These are phyloP conservation scores for Tieghemiomyces parasiticus DNA, from an alignment of 192 early-diverging fungal species.

Conservation along the genomic window DNA sequence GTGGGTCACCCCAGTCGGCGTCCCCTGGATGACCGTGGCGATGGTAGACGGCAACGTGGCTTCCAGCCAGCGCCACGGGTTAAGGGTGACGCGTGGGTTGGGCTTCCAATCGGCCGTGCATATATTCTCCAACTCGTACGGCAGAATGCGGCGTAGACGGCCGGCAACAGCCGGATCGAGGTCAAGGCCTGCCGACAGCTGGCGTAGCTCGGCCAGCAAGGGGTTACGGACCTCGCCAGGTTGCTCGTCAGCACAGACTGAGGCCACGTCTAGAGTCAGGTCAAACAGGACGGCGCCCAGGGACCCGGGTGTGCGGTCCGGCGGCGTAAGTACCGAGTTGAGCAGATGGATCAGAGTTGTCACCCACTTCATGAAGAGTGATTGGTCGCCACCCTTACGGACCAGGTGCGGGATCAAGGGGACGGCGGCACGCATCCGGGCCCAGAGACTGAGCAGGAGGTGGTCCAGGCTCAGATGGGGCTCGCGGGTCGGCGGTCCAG, in stretches of 20 bases:
- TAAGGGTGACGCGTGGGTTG: slow-evolving; percentile 5
- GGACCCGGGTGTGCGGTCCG: background rate
- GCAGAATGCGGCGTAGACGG: slow-evolving; percentile 5
- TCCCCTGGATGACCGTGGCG: background rate
- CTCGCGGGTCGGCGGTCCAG: background rate
- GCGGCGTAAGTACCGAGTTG: slow-evolving; percentile 1
- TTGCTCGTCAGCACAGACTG: slow-evolving; percentile 5
- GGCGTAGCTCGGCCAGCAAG: background rate
- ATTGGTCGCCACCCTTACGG: too few species aligned
- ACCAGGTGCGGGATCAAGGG: slow-evolving; percentile 2
- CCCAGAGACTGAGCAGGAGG: slow-evolving; percentile 1
- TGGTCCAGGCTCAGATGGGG: background rate
- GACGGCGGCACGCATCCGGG: background rate
- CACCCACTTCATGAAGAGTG: slow-evolving; percentile 9
- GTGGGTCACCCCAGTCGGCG: background rate
- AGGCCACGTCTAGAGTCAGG: slow-evolving; percentile 5
- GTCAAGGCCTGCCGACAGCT: background rate
- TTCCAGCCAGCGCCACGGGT: slow-evolving; percentile 8
- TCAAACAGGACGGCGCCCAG: background rate
- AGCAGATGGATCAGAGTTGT: slow-evolving; percentile 5
- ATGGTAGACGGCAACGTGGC: background rate
- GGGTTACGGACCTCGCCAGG: background rate
- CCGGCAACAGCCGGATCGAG: background rate
- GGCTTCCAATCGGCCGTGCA: slow-evolving; percentile 5
- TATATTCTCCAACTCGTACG: slow-evolving; percentile 1